Base-by-base conservation (phyloP, 164 flowering plant species). In the Pachysandra terminalis region DNA sequence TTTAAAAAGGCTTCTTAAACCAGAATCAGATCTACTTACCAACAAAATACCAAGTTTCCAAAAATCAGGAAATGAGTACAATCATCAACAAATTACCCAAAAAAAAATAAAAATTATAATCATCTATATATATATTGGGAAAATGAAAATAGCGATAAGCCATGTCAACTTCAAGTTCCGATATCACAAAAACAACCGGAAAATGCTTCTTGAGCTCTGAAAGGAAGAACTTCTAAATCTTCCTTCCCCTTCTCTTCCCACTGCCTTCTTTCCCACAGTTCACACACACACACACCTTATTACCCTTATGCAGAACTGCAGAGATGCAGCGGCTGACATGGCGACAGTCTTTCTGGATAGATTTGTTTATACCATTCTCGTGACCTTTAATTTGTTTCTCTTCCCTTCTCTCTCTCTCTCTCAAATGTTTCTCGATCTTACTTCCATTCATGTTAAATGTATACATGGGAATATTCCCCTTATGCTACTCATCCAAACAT, bases 261-360 rank as follows among this genome's bases (percentile, higher is more conserved):
- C n/a, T n/a, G n/a, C 69, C 68, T 19, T 41, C 68, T 37, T 26
- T 67, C 32, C 74, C 59, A 65, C 59, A 53, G 64, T 68, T 70
- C 72, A 63, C 55, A 17, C 40, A 63, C 55, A 17, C 40, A 32
- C 7, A 7, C 37, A 32, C 27, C 23, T 64, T 52, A n/a, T n/a
- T n/a, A 13, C 64, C 59, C 61, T 28, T 45, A 71, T 63, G 74
- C 63, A 66, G 25, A 65, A 28, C 71, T 73, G 75, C 67, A 66
- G 26, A 63, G 24, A 7, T 19, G 52, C 64, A 77, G 82, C 83
- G 74, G 75, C 87, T 86, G 86, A 84, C 87, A 82, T 53, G 77
- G 87, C 69, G 67, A 69, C 79, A 77, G 85, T 58, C 23, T 37
- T 56, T 49, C 48, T 80, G 54, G 65, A 58, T 63, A 28, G 37